A percentile compares a stretch with the other conserved stretches of the same genome.
Evolutionary conservation across 2,329 filamentous ascomycete species (phyloP).

Genomic region (Westerdykella aurantiaca): DNA sequence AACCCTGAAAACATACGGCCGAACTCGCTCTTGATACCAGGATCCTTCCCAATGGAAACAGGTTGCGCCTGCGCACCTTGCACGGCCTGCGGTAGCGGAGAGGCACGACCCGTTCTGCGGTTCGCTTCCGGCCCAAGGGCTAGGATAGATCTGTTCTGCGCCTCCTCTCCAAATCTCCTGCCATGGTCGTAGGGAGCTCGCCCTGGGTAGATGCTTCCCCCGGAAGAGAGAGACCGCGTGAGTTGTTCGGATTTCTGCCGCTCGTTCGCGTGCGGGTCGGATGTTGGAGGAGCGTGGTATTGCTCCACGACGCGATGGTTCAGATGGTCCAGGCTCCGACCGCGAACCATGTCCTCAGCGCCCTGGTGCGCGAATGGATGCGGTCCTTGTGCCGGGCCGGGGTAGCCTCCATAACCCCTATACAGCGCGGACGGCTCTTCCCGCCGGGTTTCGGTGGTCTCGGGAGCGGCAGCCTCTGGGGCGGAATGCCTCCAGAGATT

Average conservation of each 20-base stretch:
- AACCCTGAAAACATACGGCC: conserved; percentile 95
- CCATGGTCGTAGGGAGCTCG: conserved; percentile 36
- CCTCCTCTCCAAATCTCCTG: conserved; percentile 46
- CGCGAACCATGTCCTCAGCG: conserved; percentile 28
- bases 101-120: conserved; percentile 75
- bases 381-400: conserved; percentile 17
- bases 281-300: conserved; percentile 36
- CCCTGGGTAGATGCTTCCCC: conserved; percentile 18
- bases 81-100: conserved; percentile 86
- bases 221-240: conserved; percentile 31
- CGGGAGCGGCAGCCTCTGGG: conserved; percentile 20
- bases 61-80: conserved; percentile 83
- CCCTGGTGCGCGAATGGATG: conserved; percentile 19
- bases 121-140: conserved; percentile 66
- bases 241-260: conserved; percentile 31
- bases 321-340: conserved; percentile 29
- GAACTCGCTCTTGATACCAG: conserved; percentile 90
- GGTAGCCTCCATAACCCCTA: conserved; percentile 28
- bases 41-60: conserved; percentile 71
- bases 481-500: conserved; percentile 28
- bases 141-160: conserved; percentile 63
- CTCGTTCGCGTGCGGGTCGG: conserved; percentile 33
- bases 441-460: conserved; percentile 21
- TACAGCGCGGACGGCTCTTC: conserved; percentile 28
- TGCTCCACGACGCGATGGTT: conserved; percentile 33